Conservation (phyloP, 2,329 filamentous ascomycete species). For the Colletotrichum sp. region DNA sequence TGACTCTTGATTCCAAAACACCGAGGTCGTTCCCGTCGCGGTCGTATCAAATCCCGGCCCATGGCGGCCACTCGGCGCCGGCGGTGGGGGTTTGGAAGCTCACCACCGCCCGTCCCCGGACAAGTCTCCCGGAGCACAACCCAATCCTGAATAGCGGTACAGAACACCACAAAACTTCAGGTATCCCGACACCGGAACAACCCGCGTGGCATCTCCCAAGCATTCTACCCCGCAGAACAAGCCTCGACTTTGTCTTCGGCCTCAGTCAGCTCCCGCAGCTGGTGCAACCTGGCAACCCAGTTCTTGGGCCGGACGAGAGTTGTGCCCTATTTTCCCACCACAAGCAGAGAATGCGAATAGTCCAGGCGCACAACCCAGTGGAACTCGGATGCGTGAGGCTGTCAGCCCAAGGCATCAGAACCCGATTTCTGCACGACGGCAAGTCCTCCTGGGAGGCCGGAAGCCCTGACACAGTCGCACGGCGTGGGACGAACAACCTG, state of each 20-base stretch:
- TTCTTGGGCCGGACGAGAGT: slow-evolving; percentile 29
- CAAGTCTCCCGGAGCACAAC: background rate
- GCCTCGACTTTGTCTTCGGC: slow-evolving; percentile 46
- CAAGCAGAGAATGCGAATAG: background rate
- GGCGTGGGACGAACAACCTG: background rate
- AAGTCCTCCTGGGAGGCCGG: background rate
- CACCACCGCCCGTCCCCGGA: background rate
- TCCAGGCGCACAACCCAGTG: background rate
- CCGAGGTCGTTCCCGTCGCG: background rate
- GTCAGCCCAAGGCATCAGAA: background rate
- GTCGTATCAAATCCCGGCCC: background rate
- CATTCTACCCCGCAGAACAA: slow-evolving; percentile 41
- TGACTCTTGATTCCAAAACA: background rate
- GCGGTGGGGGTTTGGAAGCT: background rate
- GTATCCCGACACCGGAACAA: slow-evolving; percentile 33
- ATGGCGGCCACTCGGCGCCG: background rate
- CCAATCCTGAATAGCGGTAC: background rate
- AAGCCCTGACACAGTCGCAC: background rate
- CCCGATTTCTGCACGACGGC: background rate
- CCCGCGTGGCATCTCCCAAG: slow-evolving; percentile 41
- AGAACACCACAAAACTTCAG: background rate
- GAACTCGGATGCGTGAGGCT: background rate
- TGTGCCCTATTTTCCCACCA: background rate
- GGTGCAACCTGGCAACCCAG: slow-evolving; percentile 40
- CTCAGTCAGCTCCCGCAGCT: slow-evolving; percentile 43